A percentile compares a stretch with the other conserved stretches of the same genome.
Conservation (phyloP, 1,139 yeast genomes). For the Blastobotrys illinoisensis region DNA sequence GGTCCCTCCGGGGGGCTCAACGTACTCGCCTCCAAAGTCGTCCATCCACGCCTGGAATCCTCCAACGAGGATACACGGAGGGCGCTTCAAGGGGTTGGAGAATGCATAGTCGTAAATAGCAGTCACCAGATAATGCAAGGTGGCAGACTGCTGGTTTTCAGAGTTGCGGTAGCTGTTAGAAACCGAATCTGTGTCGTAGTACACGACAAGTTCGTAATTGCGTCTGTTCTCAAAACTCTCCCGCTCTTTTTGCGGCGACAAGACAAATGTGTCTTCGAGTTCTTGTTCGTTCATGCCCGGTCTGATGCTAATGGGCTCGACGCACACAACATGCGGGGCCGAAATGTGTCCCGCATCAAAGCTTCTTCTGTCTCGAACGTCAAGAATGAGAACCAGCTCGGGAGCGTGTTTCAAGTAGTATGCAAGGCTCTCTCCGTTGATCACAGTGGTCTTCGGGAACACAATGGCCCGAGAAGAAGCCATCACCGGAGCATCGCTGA, state of each 20-base stretch:
- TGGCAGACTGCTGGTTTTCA: conserved; percentile 17
- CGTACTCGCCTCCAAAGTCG: conserved; percentile 27
- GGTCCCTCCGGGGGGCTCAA: conserved; percentile 7
- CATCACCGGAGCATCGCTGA: background rate
- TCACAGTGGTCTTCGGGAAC: conserved; percentile 30
- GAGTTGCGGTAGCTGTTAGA: conserved; percentile 19
- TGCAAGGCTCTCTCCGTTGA: conserved; percentile 28
- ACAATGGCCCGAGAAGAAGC: conserved; percentile 8
- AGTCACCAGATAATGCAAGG: conserved; percentile 19
- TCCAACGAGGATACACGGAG: conserved; percentile 53
- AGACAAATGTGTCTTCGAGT: conserved; percentile 51
- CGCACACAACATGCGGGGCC: conserved; percentile 51
- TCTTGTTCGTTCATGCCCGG: conserved; percentile 50
- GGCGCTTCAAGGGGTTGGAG: conserved; percentile 43
- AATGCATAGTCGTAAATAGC: conserved; percentile 36
- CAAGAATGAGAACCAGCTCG: conserved; percentile 48
- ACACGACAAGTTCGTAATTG: conserved; percentile 53
- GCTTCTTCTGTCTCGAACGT: conserved; percentile 55
- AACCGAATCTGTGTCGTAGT: conserved; percentile 44
- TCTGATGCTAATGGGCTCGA: conserved; percentile 59
- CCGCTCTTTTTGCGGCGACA: conserved; percentile 52
- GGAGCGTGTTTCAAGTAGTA: conserved; percentile 25
- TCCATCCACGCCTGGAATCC: conserved; percentile 47
- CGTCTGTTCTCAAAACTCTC: conserved; percentile 46
- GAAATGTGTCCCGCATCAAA: conserved; percentile 58